Base-by-base conservation (phyloP, 2,329 filamentous ascomycete species). In the Alternaria postmessia region DNA sequence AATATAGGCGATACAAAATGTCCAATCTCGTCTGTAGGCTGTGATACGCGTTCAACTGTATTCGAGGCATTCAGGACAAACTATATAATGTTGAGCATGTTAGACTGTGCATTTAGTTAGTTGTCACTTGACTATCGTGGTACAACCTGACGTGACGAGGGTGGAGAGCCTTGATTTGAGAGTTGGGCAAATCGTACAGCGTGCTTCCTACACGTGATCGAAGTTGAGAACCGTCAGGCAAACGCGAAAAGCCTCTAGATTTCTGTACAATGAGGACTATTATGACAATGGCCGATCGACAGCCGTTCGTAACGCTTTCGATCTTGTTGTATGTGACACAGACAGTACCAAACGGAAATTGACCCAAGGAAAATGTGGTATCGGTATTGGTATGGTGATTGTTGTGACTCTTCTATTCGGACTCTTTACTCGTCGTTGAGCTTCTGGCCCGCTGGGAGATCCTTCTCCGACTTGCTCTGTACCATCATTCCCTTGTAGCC, bases 401-500 rank as follows among this genome's bases (percentile, higher is more conserved):
- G 65, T 61, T 62, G 64, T 68, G 58, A 67, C 63, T 53, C 56
- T 62, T 59, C 61, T 62, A 58, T 54, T 62, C 61, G 51, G 52
- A 61, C 52, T 62, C 57, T 73, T 65, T 76, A 75, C 67, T 78
- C 72, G 59, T 75, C 72, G 59, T 73, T 74, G 65, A 70, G 46
- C 71, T 72, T 73, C 65, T 68, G 41, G 24, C 61, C 61, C 7
- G 64, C 44, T 47, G 68, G 66, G 20, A 73, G 64, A 41, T 74
- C 61, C 60, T 75, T 75, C 66, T 71, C 75, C 18, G 77, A 76
- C 59, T 71, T 71, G 69, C 74, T 77, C 70, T 79, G 77, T 38
- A 78, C 71, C 70, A 78, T 52, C 77, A 79, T 79, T 51, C 77
- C 77, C 67, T 75, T 74, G 69, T 76, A 77, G 51, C 74, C 75